Conservation (phyloP, 371 early-diverging fungal species). For the Rhizopus sp. region DNA sequence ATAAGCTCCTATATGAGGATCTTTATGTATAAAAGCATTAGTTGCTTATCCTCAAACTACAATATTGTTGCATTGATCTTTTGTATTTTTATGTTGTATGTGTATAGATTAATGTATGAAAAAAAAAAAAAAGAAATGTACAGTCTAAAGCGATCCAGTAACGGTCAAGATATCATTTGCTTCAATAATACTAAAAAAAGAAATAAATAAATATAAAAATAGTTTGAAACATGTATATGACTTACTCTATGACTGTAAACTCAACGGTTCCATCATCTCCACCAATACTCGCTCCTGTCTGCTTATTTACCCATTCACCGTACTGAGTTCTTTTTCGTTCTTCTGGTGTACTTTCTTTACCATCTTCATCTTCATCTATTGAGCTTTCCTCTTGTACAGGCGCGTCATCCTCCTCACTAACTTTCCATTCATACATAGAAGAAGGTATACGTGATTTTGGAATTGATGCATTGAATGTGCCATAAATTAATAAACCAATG, state of each 20-base stretch:
- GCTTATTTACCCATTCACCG: constrained; percentile 63
- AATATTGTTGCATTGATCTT: too few relatives aligned
- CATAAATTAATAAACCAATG: constrained; percentile 89
- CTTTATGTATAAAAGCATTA: too few relatives aligned
- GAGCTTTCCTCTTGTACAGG: constrained; percentile 44
- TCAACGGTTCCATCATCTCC: constrained; percentile 58
- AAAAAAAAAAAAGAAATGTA: constrained; percentile 18
- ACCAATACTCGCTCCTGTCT: constrained; percentile 56
- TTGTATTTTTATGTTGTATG: constrained; percentile 1
- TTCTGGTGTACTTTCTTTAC: constrained; percentile 23
- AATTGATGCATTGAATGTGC: constrained; percentile 95
- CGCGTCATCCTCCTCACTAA: constrained; percentile 36
- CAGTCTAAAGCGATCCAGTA: constrained; percentile 64
- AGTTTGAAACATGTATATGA: constrained; percentile 8
- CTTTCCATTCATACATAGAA: constrained; percentile 72
- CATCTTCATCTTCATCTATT: constrained; percentile 22
- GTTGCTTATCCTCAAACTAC: too few relatives aligned
- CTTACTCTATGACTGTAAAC: constrained; percentile 66
- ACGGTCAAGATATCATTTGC: constrained; percentile 78
- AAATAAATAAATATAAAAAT: not conserved
- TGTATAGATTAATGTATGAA: not conserved
- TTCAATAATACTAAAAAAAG: constrained; percentile 59
- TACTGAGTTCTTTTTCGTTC: constrained; percentile 46
- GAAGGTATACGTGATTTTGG: constrained; percentile 79
- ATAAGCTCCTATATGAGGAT: too few relatives aligned